Conservation (phyloP, 306 rosid genomes). For the Hippophae tibetana region DNA sequence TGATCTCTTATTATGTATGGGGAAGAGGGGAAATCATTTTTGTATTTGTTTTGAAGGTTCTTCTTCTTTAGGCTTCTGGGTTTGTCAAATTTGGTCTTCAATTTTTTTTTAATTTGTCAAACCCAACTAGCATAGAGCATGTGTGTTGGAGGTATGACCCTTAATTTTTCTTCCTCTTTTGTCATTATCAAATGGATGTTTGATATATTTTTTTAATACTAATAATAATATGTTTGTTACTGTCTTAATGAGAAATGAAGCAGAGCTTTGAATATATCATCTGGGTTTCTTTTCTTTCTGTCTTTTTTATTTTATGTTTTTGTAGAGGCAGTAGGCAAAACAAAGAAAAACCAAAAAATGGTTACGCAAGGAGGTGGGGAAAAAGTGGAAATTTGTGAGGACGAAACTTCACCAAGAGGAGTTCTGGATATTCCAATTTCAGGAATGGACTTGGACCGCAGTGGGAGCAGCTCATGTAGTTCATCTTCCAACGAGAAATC, state of each 20-base stretch:
- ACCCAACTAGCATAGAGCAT: conserved; percentile 17
- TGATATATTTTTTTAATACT: not conserved
- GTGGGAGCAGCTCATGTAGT: conserved; percentile 17
- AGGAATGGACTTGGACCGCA: conserved; percentile 54
- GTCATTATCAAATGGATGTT: not conserved
- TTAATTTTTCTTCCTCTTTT: not conserved
- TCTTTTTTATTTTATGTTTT: not conserved
- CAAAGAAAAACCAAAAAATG: conserved; percentile 28
- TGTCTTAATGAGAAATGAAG: conserved; percentile 1
- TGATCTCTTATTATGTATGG: too few species aligned
- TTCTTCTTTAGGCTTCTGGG: conserved; percentile 15
- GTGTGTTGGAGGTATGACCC: conserved; percentile 35
- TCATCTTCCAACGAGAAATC: conserved; percentile 21
- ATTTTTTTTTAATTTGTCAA: not conserved
- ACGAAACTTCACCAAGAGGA: conserved; percentile 57
- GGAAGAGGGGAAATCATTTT: not conserved
- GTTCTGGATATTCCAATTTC: conserved; percentile 48
- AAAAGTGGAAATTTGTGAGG: conserved; percentile 25
- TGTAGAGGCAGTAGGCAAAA: conserved; percentile 19
- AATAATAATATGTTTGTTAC: not conserved
- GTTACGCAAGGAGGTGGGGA: not conserved
- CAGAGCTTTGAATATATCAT: not conserved
- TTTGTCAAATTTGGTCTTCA: conserved; percentile 1
- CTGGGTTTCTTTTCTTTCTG: not conserved
- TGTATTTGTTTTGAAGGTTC: conserved; percentile 10